Evolutionary conservation across 2,329 filamentous ascomycete species (phyloP), one percentile per base, ranked within the genome.

Genomic region (Pleurostoma richardsiae): DNA sequence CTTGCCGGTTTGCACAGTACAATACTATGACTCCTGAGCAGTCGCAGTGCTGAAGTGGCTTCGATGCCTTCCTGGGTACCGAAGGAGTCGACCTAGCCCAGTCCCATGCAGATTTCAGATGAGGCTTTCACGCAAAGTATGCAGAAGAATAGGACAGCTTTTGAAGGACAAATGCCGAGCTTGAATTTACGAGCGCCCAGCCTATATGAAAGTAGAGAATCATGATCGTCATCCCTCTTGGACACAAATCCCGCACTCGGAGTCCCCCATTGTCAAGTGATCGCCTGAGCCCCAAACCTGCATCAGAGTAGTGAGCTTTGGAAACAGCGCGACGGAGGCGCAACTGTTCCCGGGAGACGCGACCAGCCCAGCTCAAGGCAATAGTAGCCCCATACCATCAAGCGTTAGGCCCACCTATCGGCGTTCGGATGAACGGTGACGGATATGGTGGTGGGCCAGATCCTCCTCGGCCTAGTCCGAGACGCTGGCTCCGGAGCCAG

Each of bases 401-500:
- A 53, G 43, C 55, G 54, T 57, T 54, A 43, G 30, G 30, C 52
- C 49, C 49, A 52, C 52, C 49, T 41, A 50, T 51, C 45, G 47
- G 51, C 53, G 46, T 44, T 47, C 53, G 44, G 30, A 36, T 48
- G 48, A 52, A 54, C 52, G 57, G 58, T 58, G 61, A 55, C 48
- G 44, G 44, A 19, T 19, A 19, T 19, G 48, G 56, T 56, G 45
- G 51, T 60, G 59, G 58, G 53, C 54, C 40, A 58, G 62, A 56
- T 64, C 67, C 67, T 72, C 68, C 71, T 72, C 66, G 73, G 73
- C 73, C 74, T 58, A 77, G 73, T 76, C 73, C 73, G 67, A 72
- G 72, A 72, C 58, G 73, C 73, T 77, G 73, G 74, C 74, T 76
- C 69, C 72, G 70, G 73, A 73, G 74, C 73, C 75, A 74, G 71